phyloP scores from a whole-genome alignment of 2,329 filamentous ascomycete genomes.

The Cadophora luteo-olivacea region DNA sequence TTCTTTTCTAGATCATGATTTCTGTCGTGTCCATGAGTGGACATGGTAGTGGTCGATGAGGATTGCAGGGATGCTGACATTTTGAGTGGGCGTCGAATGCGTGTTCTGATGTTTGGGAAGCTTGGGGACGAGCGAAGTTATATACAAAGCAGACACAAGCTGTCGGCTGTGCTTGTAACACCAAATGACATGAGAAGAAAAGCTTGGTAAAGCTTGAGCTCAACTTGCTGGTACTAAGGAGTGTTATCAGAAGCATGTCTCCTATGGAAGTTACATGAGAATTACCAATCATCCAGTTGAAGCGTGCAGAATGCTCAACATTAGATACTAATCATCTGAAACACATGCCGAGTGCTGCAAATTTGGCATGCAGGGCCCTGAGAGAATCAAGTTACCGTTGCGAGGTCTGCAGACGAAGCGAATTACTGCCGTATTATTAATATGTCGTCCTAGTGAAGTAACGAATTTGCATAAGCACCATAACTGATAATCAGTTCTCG shows the following conservation, averaged over 20 bases:
- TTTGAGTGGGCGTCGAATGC: background rate
- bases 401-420: background rate
- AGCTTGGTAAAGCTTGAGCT: too few species aligned
- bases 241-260: slow-evolving; percentile 10
- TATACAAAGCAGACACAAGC: background rate
- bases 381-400: background rate
- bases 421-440: background rate
- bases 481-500: background rate
- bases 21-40: background rate
- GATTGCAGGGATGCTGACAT: background rate
- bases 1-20: slow-evolving; percentile 19
- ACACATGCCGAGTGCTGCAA: background rate
- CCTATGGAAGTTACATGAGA: background rate
- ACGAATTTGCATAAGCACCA: background rate
- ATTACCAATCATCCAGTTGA: background rate
- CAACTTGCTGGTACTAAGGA: too few species aligned
- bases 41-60: background rate
- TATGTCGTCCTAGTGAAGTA: background rate
- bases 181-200: too few species aligned
- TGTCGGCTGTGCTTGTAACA: background rate
- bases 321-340: slow-evolving; percentile 14
- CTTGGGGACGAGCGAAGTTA: background rate
- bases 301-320: background rate
- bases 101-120: background rate
- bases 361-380: background rate